These are phyloP conservation scores for Ceratobasidium sp. DNA, from an alignment of 1,284 basidiomycete genomes.

Conservation along the genomic window DNA sequence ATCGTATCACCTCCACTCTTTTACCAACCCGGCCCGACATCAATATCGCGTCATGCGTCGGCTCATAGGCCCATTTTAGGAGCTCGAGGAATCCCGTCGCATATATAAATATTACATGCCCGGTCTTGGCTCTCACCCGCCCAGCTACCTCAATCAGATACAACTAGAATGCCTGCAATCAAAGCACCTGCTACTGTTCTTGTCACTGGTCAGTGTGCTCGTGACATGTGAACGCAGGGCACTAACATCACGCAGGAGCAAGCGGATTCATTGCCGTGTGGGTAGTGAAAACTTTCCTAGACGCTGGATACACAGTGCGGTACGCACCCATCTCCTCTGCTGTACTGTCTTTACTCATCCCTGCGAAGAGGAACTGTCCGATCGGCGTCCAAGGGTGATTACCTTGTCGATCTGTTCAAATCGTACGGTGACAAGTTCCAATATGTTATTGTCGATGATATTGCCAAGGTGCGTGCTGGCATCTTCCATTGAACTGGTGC, in stretches of 20 bases:
- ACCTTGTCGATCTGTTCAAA: conserved; percentile 40
- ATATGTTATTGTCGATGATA: conserved; percentile 43
- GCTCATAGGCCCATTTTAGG: too few relatives aligned
- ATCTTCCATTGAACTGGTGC: neutral
- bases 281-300: conserved; percentile 40
- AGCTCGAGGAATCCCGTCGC: neutral
- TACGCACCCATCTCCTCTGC: neutral
- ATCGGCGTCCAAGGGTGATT: conserved; percentile 42
- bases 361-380: conserved; percentile 39
- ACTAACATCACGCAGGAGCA: conserved; percentile 31
- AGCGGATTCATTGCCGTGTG: conserved; percentile 42
- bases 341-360: neutral
- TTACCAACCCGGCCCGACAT: neutral
- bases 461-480: conserved; percentile 38
- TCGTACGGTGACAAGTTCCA: conserved; percentile 40
- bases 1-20: neutral
- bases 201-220: conserved; percentile 37
- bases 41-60: neutral
- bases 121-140: too few relatives aligned
- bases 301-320: conserved; percentile 40
- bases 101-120: neutral
- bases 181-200: conserved; percentile 42
- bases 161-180: conserved; percentile 38
- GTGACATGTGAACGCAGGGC: too few relatives aligned
- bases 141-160: neutral